These are phyloP conservation scores for Eucalyptus erythrocorys DNA, from an alignment of 345 rosid genomes.

Conservation along the genomic window DNA sequence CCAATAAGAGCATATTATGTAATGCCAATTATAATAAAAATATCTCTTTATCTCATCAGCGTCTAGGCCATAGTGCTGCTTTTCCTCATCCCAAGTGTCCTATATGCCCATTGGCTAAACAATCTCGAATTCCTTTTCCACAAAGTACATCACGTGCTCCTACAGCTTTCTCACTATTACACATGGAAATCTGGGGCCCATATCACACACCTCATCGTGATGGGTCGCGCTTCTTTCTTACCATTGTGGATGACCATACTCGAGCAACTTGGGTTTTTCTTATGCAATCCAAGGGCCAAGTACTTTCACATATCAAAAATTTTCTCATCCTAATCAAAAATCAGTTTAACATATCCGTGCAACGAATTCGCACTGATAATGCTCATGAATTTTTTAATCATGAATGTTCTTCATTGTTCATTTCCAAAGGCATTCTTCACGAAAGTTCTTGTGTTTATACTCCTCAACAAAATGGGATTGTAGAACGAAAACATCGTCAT, in stretches of 20 bases:
- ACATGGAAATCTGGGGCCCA: neutral
- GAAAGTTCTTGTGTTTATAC: no score
- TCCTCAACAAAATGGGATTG: no score
- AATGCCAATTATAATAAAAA: no score
- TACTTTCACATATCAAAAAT: neutral
- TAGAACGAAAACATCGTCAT: no score
- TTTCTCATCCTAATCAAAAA: neutral
- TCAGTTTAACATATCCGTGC: neutral
- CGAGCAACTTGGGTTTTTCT: neutral
- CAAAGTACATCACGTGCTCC: rapidly evolving
- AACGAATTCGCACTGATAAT: neutral
- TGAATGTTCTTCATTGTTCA: no score
- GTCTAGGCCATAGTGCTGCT: no score
- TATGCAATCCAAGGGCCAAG: neutral
- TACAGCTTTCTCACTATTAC: neutral
- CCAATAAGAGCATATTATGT: no score
- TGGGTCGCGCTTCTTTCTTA: neutral
- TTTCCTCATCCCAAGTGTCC: neutral
- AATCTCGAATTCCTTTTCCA: neutral
- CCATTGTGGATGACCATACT: neutral
- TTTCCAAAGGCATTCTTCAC: no score
- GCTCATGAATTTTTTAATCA: neutral
- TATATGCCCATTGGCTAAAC: neutral
- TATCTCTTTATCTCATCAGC: no score
- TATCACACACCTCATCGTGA: neutral